These are phyloP conservation scores for Phytophthora quininea DNA, from an alignment of 352 stramenopile genomes.

Conservation along the genomic window DNA sequence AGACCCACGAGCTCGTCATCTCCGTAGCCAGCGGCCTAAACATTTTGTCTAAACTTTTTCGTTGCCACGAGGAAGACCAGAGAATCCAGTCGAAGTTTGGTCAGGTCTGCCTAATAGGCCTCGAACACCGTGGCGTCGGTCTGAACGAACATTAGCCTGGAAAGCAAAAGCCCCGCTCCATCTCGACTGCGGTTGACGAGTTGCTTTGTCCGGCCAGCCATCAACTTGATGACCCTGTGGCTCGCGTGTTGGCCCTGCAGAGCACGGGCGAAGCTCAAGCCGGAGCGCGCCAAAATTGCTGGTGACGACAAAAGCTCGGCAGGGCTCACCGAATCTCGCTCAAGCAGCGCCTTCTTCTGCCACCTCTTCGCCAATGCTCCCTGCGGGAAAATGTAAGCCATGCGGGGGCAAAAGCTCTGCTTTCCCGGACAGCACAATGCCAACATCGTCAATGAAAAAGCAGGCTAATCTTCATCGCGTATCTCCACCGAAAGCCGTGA, in stretches of 20 bases:
- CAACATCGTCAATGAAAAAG: too few relatives aligned
- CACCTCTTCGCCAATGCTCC: too few relatives aligned
- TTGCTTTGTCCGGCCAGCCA: neutral
- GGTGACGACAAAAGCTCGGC: neutral
- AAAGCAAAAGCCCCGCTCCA: neutral
- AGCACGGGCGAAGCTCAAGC: conserved; percentile 4
- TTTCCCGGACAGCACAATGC: too few relatives aligned
- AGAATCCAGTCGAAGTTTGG: neutral
- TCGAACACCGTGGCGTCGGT: neutral
- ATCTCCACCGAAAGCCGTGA: too few relatives aligned
- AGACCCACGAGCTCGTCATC: neutral
- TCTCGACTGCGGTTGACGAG: neutral
- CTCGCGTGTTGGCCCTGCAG: neutral
- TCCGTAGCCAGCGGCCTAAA: neutral
- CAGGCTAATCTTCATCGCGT: too few relatives aligned
- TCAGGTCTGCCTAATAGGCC: neutral
- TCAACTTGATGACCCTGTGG: neutral
- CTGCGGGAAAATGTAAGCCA: too few relatives aligned
- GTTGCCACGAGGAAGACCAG: neutral
- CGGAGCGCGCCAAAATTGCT: conserved; percentile 23
- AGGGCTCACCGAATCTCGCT: too few relatives aligned
- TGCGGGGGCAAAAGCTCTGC: too few relatives aligned
- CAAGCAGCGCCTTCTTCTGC: too few relatives aligned
- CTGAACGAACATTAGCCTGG: neutral
- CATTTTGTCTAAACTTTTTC: neutral